Base-by-base conservation (phyloP, 2,329 filamentous ascomycete species). In the Paraconiothyrium sp. region DNA sequence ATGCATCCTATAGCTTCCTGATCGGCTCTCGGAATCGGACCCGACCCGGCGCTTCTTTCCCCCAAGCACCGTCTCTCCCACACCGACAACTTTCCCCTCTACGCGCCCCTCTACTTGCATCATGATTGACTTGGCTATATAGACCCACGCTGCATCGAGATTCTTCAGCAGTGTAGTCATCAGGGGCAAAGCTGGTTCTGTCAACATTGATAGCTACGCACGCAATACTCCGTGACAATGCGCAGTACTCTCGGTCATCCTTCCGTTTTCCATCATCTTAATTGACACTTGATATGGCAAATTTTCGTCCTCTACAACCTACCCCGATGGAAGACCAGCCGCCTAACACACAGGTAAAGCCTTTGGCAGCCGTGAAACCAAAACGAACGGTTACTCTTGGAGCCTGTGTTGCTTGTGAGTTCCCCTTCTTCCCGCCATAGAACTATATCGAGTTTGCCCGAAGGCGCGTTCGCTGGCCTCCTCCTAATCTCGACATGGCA, bases 301-400 rank as follows among this genome's bases (percentile, higher is more conserved):
- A 65, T 58, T 74, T 75, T 41, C 69, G 74, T 55, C 67, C 70
- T 43, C 66, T 76, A 13, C 73, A 76, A 57, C 74, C 74, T 51
- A 73, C 74, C 14, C 74, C 70, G 14, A 70, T 72, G 65, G 73
- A 75, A 49, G 69, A 74, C 27, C 59, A 64, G 39, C 32, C 59
- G 2, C 63, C 70, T 39, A 63, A 64, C 13, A 62, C 65, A 14
- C 68, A 71, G 50, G 68, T 66, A 27, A 68, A 68, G 22, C 72
- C 68, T 11, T 27, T 67, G 16, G 43, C 74, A 44, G 67, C 67
- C 2, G 71, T 70, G 24, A 76, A 76, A 52, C 74, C 74, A 5
- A 76, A 76, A 58, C 66, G 74, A 44, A 76, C 73, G 4, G 72
- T 76, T 11, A 76, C 73, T 16, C 68, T 76, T n/a, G 73, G 74